Evolutionary conservation across 768 basidiomycete species (phyloP).

Genomic region (Cyclocybe cylindracea): DNA sequence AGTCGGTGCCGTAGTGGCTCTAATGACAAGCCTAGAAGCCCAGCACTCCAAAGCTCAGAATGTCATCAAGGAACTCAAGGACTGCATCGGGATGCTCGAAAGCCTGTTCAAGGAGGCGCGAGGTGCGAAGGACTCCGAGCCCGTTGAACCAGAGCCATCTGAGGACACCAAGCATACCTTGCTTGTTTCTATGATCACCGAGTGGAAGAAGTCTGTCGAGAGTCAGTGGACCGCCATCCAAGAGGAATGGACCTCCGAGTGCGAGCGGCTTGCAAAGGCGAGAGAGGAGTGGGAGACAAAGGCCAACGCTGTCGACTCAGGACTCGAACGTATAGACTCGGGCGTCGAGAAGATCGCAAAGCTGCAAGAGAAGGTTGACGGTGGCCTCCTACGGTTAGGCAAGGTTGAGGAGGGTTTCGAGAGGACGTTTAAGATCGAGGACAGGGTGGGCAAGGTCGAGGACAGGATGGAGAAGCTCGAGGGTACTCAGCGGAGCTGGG

Average conservation of each 20-base stretch:
- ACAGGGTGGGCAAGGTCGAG: conserved; percentile 33
- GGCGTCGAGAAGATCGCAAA: background rate
- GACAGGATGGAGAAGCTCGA: background rate
- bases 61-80: conserved; percentile 68
- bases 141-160: background rate
- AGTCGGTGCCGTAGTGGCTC: conserved; percentile 72
- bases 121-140: conserved; percentile 13
- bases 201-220: conserved; percentile 81
- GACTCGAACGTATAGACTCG: background rate
- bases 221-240: conserved; percentile 76
- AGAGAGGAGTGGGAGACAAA: conserved; percentile 77
- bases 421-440: conserved; percentile 4
- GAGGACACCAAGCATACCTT: conserved; percentile 16
- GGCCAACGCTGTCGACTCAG: background rate
- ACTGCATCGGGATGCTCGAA: conserved; percentile 71
- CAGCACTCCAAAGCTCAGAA: conserved; percentile 78
- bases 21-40: conserved; percentile 71
- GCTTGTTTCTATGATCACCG: conserved; percentile 53
- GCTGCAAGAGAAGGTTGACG: too few species aligned
- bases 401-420: background rate
- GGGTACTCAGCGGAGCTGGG: background rate
- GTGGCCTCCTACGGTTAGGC: background rate
- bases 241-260: conserved; percentile 82
- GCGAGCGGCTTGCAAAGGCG: conserved; percentile 71
- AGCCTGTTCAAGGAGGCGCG: conserved; percentile 45